Percentiles rank a stretch among this genome's conserved stretches.
Conservation (phyloP, 805 yeast species). For the Cyberlindnera maclurae region DNA sequence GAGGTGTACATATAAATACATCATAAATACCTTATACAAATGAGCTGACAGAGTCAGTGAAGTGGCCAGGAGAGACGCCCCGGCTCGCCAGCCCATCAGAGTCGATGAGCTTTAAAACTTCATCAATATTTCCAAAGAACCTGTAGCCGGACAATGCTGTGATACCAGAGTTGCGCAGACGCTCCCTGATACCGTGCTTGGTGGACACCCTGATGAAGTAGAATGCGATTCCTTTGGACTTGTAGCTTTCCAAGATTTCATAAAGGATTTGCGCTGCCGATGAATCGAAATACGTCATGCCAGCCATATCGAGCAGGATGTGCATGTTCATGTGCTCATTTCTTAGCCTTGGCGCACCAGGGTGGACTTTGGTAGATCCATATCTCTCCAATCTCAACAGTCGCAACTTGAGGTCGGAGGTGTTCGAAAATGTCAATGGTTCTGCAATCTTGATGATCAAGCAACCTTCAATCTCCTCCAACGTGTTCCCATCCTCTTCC, state of each 20-base stretch:
- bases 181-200: conserved; percentile 36
- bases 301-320: conserved; percentile 70
- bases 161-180: conserved; percentile 53
- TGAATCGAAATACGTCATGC: conserved; percentile 76
- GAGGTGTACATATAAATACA: too few species aligned
- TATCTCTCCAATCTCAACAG: conserved; percentile 65
- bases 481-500: conserved; percentile 17
- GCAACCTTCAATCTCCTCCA: conserved; percentile 58
- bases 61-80: too few species aligned
- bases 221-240: conserved; percentile 46
- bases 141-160: conserved; percentile 25
- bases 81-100: too few species aligned
- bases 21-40: too few species aligned
- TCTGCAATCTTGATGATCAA: conserved; percentile 78
- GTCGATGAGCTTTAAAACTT: conserved; percentile 19
- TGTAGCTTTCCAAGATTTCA: conserved; percentile 54
- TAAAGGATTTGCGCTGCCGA: conserved; percentile 67
- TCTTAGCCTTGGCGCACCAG: conserved; percentile 56
- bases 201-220: conserved; percentile 56
- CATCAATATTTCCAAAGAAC: conserved; percentile 19
- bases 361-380: conserved; percentile 71
- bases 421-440: conserved; percentile 82
- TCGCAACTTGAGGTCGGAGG: conserved; percentile 65
- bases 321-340: conserved; percentile 40
- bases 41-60: too few species aligned